Conservation (phyloP, 2,329 filamentous ascomycete genomes). For the Xylaria sp. region DNA sequence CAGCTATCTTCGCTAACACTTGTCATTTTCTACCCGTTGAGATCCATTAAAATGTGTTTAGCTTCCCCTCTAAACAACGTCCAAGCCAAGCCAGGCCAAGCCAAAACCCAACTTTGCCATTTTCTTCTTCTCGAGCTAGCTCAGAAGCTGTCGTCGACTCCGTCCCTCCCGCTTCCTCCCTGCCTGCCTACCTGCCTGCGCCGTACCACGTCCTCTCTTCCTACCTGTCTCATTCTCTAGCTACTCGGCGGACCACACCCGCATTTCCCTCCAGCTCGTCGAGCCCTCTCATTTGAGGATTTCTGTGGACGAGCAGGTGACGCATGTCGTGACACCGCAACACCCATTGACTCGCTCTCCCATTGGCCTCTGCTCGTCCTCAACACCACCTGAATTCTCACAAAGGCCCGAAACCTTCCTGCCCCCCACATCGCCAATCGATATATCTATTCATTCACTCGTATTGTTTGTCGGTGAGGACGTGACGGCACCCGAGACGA, state of each 20-base stretch:
- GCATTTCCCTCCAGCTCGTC: background rate
- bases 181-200: no score
- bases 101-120: constrained; percentile 1
- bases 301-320: constrained; percentile 15
- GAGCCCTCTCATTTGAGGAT: constrained; percentile 5
- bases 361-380: constrained; percentile 10
- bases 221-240: no score
- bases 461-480: constrained; percentile 7
- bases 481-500: constrained; percentile 1
- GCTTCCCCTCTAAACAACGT: background rate
- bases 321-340: constrained; percentile 17
- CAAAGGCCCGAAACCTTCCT: constrained; percentile 15
- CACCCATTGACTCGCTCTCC: constrained; percentile 6
- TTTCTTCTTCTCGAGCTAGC: constrained; percentile 1
- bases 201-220: background rate
- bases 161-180: background rate
- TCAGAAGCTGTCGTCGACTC: background rate
- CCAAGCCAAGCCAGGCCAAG: background rate
- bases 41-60: background rate
- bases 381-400: constrained; percentile 3
- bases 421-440: constrained; percentile 5
- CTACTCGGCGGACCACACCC: background rate
- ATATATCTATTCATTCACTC: constrained; percentile 2
- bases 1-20: background rate
- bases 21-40: background rate